These are phyloP conservation scores for Endocalyx cinctus DNA, from an alignment of 2,329 filamentous ascomycete species.

Conservation along the genomic window DNA sequence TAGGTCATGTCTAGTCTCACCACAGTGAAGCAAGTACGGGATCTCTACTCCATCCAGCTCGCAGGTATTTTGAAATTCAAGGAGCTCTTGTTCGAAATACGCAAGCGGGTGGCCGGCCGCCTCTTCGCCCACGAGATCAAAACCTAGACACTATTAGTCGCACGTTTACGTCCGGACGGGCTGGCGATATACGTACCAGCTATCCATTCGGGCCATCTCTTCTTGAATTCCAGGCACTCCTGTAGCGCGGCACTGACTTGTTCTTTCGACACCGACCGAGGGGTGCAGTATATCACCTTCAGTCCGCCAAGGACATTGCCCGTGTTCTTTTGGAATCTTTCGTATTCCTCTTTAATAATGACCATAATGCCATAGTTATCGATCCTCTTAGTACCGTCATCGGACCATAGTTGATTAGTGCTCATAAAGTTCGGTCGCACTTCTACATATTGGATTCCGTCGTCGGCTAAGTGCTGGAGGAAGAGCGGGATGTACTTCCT, in stretches of 20 bases:
- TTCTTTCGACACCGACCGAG: constrained; percentile 45
- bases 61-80: constrained; percentile 44
- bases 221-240: constrained; percentile 52
- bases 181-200: too few species aligned
- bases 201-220: constrained; percentile 44
- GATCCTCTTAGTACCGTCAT: constrained; percentile 44
- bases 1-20: constrained; percentile 64
- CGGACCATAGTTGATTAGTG: constrained; percentile 44
- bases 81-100: constrained; percentile 44
- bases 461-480: constrained; percentile 50
- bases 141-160: too few species aligned
- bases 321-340: constrained; percentile 34
- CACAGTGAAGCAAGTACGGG: constrained; percentile 73
- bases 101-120: constrained; percentile 44
- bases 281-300: constrained; percentile 59
- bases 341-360: constrained; percentile 44
- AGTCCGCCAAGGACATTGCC: constrained; percentile 41
- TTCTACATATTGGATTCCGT: constrained; percentile 58
- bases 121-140: constrained; percentile 58
- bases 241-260: constrained; percentile 43
- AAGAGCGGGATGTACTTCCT: constrained; percentile 49
- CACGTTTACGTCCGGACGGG: too few species aligned
- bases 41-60: constrained; percentile 46
- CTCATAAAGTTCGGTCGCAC: constrained; percentile 56
- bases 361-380: constrained; percentile 47